A percentile compares a stretch with the other conserved stretches of the same genome.
Conservation (phyloP, 306 rosid genomes). For the Pterocarpus santalinus region DNA sequence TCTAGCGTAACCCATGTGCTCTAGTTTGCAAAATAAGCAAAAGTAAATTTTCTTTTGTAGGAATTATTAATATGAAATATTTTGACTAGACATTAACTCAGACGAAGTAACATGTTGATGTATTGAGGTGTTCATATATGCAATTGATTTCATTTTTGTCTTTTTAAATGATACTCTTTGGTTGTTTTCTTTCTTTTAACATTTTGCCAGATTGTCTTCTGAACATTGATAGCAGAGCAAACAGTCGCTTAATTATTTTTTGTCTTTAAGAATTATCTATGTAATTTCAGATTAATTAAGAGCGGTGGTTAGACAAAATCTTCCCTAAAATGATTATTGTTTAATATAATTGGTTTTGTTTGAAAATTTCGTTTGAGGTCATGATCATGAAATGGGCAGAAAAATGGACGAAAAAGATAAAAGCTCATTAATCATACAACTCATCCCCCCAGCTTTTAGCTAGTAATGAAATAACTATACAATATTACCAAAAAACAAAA, state of each 20-base stretch:
- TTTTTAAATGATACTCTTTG: not conserved
- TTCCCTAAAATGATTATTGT: too few species aligned
- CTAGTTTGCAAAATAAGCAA: slow-evolving; percentile 56
- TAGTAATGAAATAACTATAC: not conserved
- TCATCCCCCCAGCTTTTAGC: not conserved
- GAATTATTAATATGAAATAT: not conserved
- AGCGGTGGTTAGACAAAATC: too few species aligned
- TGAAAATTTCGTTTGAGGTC: not conserved
- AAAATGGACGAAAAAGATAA: not conserved
- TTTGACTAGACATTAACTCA: slow-evolving; percentile 24
- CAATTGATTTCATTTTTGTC: not conserved
- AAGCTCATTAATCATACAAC: not conserved
- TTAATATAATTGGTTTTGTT: too few species aligned
- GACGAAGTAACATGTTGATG: not conserved
- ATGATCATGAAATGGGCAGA: not conserved
- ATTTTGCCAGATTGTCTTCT: not conserved
- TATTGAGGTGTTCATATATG: slow-evolving; percentile 19
- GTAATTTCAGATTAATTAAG: too few species aligned
- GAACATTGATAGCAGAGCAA: not conserved
- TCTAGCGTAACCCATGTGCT: slow-evolving; percentile 63
- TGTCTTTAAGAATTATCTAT: too few species aligned
- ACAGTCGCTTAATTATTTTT: too few species aligned
- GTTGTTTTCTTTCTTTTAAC: not conserved
- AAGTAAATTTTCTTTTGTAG: not conserved
- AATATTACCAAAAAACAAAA: too few species aligned